Evolutionary conservation across 2,329 filamentous ascomycete species (phyloP).

Genomic region (Alternaria panax): DNA sequence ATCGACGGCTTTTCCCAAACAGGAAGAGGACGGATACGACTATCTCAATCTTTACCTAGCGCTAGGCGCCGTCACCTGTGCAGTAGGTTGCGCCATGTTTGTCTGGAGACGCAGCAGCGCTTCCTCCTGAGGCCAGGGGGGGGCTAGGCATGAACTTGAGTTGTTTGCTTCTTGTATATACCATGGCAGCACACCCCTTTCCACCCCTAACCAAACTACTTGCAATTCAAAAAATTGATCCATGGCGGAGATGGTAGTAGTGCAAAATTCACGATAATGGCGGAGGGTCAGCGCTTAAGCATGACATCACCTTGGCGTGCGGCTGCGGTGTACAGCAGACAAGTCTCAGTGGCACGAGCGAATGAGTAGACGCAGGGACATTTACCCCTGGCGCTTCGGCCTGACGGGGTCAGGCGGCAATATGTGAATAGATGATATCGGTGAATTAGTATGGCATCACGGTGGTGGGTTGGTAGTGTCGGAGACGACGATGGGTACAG

Average conservation of each 20-base stretch:
- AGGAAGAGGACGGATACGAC: constrained; percentile 81
- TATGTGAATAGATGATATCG: constrained; percentile 8
- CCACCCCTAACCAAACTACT: neutral
- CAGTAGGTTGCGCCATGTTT: constrained; percentile 64
- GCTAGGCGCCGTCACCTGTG: constrained; percentile 72
- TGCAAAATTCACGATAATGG: constrained; percentile 1
- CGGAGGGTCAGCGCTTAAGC: constrained; percentile 12
- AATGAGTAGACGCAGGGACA: constrained; percentile 14
- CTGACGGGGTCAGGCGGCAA: constrained; percentile 5
- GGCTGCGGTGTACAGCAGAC: constrained; percentile 5
- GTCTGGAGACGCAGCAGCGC: constrained; percentile 63
- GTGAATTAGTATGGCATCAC: constrained; percentile 1
- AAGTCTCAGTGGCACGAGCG: constrained; percentile 10
- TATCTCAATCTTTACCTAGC: constrained; percentile 86
- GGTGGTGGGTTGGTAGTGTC: neutral
- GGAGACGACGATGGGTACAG: neutral
- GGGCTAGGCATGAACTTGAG: neutral
- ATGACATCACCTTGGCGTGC: constrained; percentile 19
- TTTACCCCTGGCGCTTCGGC: constrained; percentile 12
- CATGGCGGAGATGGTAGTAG: neutral
- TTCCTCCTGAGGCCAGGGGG: constrained; percentile 6
- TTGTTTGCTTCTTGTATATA: constrained; percentile 5
- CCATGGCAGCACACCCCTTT: neutral
- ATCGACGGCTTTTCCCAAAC: constrained; percentile 86
- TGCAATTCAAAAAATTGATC: neutral